A percentile compares a stretch with the other conserved stretches of the same genome.
phyloP scores from a whole-genome alignment of 2,329 filamentous ascomycete genomes.

The Penicillium brevicompactum region DNA sequence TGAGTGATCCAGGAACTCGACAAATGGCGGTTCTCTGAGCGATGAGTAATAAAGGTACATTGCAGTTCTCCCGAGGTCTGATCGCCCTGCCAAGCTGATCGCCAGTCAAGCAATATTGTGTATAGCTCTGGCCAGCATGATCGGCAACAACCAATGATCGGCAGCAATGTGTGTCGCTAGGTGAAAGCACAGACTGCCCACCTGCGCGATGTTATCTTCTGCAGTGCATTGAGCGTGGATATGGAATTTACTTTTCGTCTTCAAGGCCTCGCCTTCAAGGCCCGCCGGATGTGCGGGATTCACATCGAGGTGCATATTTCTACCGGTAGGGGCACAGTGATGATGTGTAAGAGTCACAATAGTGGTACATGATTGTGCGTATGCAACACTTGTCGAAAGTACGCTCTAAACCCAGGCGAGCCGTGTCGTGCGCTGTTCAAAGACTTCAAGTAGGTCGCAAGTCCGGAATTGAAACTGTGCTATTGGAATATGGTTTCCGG shows the following conservation, averaged over 20 bases:
- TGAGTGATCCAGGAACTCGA: not conserved
- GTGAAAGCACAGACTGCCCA: not conserved
- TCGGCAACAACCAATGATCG: not conserved
- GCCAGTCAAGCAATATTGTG: slow-evolving; percentile 1
- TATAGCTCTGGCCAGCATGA: not conserved
- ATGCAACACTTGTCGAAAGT: too few species aligned
- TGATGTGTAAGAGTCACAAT: too few species aligned
- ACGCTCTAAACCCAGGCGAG: too few species aligned
- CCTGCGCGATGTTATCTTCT: not conserved
- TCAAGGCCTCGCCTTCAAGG: not conserved
- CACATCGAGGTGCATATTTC: not conserved
- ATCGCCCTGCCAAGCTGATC: slow-evolving; percentile 1
- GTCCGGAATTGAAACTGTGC: too few species aligned
- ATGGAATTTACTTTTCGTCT: not conserved
- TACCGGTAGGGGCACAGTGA: not conserved
- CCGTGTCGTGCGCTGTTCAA: too few species aligned
- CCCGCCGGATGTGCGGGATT: not conserved
- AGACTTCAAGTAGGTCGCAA: too few species aligned
- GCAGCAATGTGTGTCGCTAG: not conserved
- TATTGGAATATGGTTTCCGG: too few species aligned
- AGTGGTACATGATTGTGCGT: too few species aligned
- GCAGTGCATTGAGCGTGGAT: not conserved
- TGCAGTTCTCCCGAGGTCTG: not conserved
- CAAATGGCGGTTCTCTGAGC: not conserved
- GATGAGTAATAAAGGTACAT: not conserved